These are phyloP conservation scores for Boletus fagicola DNA, from an alignment of 768 basidiomycete genomes.

Conservation along the genomic window DNA sequence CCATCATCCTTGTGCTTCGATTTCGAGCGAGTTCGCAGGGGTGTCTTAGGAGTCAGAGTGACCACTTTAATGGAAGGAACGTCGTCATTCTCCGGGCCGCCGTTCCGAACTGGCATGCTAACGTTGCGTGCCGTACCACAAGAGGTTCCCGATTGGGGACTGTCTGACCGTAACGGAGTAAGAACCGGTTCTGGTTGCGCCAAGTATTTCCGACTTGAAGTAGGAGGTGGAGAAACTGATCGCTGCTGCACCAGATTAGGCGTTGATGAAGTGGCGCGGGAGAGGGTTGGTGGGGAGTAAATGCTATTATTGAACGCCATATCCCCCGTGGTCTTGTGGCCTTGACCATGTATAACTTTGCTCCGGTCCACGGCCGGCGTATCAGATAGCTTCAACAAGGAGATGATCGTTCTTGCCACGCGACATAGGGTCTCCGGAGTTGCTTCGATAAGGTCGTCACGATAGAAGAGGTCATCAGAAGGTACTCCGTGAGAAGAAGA, in stretches of 20 bases:
- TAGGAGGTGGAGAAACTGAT: slow-evolving; percentile 38
- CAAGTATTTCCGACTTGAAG: slow-evolving; percentile 43
- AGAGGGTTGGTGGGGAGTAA: slow-evolving; percentile 29
- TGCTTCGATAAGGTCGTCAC: slow-evolving; percentile 64
- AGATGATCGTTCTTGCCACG: slow-evolving; percentile 72
- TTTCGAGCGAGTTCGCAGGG: slow-evolving; percentile 43
- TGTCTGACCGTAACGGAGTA: slow-evolving; percentile 54
- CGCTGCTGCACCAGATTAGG: slow-evolving; percentile 51
- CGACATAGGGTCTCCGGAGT: slow-evolving; percentile 61
- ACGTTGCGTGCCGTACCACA: slow-evolving; percentile 33
- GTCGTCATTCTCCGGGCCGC: slow-evolving; percentile 36
- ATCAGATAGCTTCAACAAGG: slow-evolving; percentile 64
- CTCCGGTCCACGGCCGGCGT: slow-evolving; percentile 44
- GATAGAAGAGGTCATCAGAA: slow-evolving; percentile 62
- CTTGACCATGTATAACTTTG: slow-evolving; percentile 46
- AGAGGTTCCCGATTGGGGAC: slow-evolving; percentile 47
- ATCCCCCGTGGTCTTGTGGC: slow-evolving; percentile 27
- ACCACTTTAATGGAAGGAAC: slow-evolving; percentile 35
- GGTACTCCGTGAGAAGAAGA: slow-evolving; percentile 66
- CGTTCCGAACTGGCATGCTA: slow-evolving; percentile 13
- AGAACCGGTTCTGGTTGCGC: slow-evolving; percentile 48
- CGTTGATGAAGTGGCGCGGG: slow-evolving; percentile 56
- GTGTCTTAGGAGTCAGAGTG: slow-evolving; percentile 48
- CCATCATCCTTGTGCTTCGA: slow-evolving; percentile 15
- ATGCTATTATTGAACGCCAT: slow-evolving; percentile 37